Evolutionary conservation across 208 protist genomes (phyloP).

Genomic region (Lotmaria passim): DNA sequence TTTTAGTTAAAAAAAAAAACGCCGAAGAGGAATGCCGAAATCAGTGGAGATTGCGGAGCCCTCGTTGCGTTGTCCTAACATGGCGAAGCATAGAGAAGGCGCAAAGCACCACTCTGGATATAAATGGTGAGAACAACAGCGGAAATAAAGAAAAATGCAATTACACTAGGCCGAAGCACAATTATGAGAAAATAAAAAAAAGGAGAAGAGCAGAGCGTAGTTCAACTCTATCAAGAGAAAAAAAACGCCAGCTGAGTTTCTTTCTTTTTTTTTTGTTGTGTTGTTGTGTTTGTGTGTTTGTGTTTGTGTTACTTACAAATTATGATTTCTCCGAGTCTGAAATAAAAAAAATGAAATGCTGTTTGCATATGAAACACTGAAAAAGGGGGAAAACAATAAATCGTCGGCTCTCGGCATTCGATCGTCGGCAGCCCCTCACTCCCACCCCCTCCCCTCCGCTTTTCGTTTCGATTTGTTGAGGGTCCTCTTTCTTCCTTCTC

Average conservation of each 20-base stretch:
- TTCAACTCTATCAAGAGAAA: neutral
- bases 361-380: neutral
- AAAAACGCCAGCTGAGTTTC: neutral
- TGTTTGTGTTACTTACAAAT: neutral
- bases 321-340: no score
- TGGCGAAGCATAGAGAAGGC: neutral
- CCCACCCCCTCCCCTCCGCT: neutral
- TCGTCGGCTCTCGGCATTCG: neutral
- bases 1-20: neutral
- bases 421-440: neutral
- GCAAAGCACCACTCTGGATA: neutral
- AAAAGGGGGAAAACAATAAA: neutral
- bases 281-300: neutral
- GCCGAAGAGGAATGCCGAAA: neutral
- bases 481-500: no score
- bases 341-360: neutral
- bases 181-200: slow-evolving; percentile 13
- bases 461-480: neutral
- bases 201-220: neutral
- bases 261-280: neutral
- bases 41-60: neutral
- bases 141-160: neutral
- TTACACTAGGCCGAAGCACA: slow-evolving; percentile 4
- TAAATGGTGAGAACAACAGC: slow-evolving; percentile 1
- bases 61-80: neutral